Evolutionary conservation across 2,329 filamentous ascomycete species (phyloP).

Genomic region (Aspergillus sp.): DNA sequence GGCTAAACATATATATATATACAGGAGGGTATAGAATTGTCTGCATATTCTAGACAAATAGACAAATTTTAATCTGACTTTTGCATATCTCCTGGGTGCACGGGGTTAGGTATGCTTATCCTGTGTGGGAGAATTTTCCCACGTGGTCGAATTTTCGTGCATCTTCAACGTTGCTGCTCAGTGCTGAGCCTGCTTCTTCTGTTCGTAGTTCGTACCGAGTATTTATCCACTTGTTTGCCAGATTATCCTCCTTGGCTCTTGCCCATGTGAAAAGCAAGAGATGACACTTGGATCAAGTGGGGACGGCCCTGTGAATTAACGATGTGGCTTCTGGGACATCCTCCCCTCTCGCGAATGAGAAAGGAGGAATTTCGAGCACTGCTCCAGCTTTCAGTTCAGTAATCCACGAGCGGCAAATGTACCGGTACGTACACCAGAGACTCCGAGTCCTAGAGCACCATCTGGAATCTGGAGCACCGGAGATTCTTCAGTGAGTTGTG

Average conservation of each 20-base stretch:
- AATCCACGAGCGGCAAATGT: too few relatives aligned
- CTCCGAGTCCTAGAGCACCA: not conserved
- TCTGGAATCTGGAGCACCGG: not conserved
- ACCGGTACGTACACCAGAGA: too few relatives aligned
- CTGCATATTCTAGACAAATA: slow-evolving; percentile 1
- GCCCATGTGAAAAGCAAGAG: too few relatives aligned
- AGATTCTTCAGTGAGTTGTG: not conserved
- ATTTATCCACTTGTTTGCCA: not conserved
- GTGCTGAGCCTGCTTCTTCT: too few relatives aligned
- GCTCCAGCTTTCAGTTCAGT: too few relatives aligned
- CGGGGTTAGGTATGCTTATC: not conserved
- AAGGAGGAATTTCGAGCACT: not conserved
- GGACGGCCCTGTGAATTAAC: not conserved
- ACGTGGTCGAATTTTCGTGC: not conserved
- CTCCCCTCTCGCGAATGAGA: not conserved
- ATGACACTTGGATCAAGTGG: not conserved
- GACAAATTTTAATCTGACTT: not conserved
- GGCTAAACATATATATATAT: not conserved
- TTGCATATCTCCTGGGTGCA: not conserved
- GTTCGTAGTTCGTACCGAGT: not conserved
- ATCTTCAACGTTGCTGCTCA: not conserved
- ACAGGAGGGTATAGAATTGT: slow-evolving; percentile 2
- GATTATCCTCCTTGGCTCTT: too few relatives aligned
- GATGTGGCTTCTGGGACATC: not conserved
- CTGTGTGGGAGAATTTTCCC: not conserved